Percentiles rank a stretch among this genome's conserved stretches.
Evolutionary conservation across 192 early-diverging fungal species (phyloP).

Genomic region (Coemansia furcata): DNA sequence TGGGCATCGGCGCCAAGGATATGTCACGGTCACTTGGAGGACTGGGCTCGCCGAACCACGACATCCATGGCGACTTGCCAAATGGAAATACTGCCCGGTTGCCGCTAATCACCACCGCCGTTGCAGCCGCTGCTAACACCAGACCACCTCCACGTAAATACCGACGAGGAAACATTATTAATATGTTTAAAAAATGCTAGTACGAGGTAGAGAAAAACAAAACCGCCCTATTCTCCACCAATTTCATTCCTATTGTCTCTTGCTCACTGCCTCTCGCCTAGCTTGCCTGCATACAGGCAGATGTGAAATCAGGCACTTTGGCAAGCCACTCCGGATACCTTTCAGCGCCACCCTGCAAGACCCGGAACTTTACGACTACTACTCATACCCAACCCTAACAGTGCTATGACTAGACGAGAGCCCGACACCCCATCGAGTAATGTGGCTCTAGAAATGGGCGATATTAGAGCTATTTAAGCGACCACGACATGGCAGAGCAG

Average conservation of each 20-base stretch:
- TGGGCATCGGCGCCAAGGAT: slow-evolving; percentile 1
- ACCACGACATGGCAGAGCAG: neutral
- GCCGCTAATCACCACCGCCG: slow-evolving; percentile 8
- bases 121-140: neutral
- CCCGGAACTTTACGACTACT: neutral
- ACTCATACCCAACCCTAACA: neutral
- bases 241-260: neutral
- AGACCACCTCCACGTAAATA: slow-evolving; percentile 4
- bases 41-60: slow-evolving; percentile 29
- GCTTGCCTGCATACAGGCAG: neutral
- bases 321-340: neutral
- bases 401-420: neutral
- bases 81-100: slow-evolving; percentile 32
- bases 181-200: neutral
- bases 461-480: neutral
- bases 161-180: slow-evolving; percentile 19
- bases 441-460: neutral
- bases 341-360: neutral
- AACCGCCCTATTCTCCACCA: neutral
- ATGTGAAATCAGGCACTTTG: neutral
- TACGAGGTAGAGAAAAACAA: neutral
- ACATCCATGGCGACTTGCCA: slow-evolving; percentile 35
- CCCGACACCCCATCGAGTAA: neutral
- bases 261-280: neutral
- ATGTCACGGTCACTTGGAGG: slow-evolving; percentile 23